These are phyloP conservation scores for Rehmannia glutinosa DNA, from an alignment of 257 asterid genomes.

Conservation along the genomic window DNA sequence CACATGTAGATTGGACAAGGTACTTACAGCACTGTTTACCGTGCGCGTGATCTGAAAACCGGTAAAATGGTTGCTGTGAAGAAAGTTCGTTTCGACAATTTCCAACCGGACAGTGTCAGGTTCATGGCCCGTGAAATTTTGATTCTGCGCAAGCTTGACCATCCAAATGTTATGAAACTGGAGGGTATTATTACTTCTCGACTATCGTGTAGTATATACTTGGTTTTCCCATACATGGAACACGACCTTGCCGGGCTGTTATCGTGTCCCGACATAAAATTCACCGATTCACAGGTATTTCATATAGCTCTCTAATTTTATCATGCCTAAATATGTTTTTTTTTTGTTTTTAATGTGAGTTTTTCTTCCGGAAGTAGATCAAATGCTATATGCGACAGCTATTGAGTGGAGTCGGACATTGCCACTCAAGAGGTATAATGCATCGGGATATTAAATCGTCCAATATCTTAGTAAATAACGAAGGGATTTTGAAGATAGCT, in stretches of 20 bases:
- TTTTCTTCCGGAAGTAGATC: conserved; percentile 45
- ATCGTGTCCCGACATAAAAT: conserved; percentile 78
- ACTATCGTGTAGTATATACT: conserved; percentile 66
- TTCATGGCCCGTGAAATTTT: conserved; percentile 90
- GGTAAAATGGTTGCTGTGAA: conserved; percentile 83
- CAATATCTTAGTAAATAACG: conserved; percentile 73
- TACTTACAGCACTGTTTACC: conserved; percentile 87
- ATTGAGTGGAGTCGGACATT: conserved; percentile 70
- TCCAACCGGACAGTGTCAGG: conserved; percentile 83
- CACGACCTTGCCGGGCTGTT: conserved; percentile 92
- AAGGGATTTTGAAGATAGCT: conserved; percentile 75
- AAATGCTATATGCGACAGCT: conserved; percentile 91
- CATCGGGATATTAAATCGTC: conserved; percentile 90
- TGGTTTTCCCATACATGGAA: conserved; percentile 97
- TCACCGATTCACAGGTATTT: conserved; percentile 79
- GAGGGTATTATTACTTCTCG: conserved; percentile 91
- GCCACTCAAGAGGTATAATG: conserved; percentile 78
- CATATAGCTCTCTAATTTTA: no score
- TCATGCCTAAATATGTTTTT: no score
- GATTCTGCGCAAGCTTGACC: conserved; percentile 81
- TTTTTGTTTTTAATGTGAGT: neutral
- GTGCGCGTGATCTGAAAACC: conserved; percentile 70
- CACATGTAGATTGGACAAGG: conserved; percentile 87
- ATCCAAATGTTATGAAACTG: conserved; percentile 88
- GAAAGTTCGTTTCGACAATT: conserved; percentile 87